A percentile compares a stretch with the other conserved stretches of the same genome.
Evolutionary conservation across 371 early-diverging fungal genomes (phyloP).

Genomic region (Mortierella sp.): DNA sequence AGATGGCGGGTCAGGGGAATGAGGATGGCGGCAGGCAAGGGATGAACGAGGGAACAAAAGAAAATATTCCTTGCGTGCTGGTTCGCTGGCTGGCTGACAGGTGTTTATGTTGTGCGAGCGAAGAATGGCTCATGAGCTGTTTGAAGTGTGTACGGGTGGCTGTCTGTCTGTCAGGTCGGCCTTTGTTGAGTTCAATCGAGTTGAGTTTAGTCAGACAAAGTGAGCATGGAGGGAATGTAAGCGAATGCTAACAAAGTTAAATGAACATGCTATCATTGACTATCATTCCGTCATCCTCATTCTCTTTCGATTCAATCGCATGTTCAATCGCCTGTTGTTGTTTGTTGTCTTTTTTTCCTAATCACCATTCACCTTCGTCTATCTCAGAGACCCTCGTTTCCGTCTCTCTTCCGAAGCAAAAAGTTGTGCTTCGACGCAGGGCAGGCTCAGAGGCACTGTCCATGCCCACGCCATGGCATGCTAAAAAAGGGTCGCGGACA

Average conservation of each 20-base stretch:
- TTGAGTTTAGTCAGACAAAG: not conserved
- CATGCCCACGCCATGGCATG: not conserved
- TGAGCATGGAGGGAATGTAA: too few species aligned
- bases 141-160: not conserved
- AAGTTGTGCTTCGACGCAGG: not conserved
- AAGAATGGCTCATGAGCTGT: too few species aligned
- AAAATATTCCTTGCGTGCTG: not conserved
- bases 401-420: not conserved
- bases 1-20: not conserved
- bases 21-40: too few species aligned
- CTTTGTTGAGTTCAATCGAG: not conserved
- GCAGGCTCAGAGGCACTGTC: not conserved
- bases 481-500: not conserved
- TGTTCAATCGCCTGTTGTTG: not conserved
- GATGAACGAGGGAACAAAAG: not conserved
- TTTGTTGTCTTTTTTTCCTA: not conserved
- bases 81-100: not conserved
- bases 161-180: not conserved
- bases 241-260: conserved; percentile 2
- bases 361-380: not conserved
- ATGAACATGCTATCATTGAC: conserved; percentile 5
- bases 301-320: not conserved
- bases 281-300: not conserved
- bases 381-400: not conserved
- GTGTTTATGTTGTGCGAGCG: not conserved